A percentile compares a stretch with the other conserved stretches of the same genome.
phyloP scores from a whole-genome alignment of 768 basidiomycete genomes.

The Ramaria rubella region DNA sequence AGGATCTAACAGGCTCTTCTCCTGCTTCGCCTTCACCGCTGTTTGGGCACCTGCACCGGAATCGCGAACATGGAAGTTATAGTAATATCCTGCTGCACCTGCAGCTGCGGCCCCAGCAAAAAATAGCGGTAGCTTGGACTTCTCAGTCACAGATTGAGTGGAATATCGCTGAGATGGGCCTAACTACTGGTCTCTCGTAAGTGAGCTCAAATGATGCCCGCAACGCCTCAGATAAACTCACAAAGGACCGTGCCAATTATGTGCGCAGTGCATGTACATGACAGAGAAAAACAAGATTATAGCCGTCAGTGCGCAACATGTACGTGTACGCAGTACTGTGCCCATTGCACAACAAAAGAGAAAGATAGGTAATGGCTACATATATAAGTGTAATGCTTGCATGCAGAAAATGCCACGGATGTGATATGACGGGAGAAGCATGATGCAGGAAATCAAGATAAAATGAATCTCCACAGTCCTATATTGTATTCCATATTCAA shows the following conservation, averaged over 20 bases:
- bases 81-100: slow-evolving; percentile 35
- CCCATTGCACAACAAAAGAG: background rate
- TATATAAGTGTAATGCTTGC: background rate
- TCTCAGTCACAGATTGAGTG: slow-evolving; percentile 29
- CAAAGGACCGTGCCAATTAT: background rate
- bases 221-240: background rate
- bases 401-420: background rate
- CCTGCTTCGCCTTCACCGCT: slow-evolving; percentile 33
- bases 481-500: background rate
- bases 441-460: background rate
- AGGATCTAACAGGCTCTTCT: slow-evolving; percentile 68
- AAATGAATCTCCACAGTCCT: background rate
- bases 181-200: background rate
- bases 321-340: too few species aligned
- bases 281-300: background rate
- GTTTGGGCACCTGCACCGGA: slow-evolving; percentile 14
- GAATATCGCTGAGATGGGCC: slow-evolving; percentile 34
- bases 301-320: background rate
- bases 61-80: slow-evolving; percentile 39
- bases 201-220: background rate
- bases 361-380: slow-evolving; percentile 3
- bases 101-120: slow-evolving; percentile 39
- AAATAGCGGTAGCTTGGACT: slow-evolving; percentile 43
- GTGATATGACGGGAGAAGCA: background rate
- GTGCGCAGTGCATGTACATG: background rate